Evolutionary conservation across 371 early-diverging fungal species (phyloP).

Genomic region (Sporodiniella umbellata): DNA sequence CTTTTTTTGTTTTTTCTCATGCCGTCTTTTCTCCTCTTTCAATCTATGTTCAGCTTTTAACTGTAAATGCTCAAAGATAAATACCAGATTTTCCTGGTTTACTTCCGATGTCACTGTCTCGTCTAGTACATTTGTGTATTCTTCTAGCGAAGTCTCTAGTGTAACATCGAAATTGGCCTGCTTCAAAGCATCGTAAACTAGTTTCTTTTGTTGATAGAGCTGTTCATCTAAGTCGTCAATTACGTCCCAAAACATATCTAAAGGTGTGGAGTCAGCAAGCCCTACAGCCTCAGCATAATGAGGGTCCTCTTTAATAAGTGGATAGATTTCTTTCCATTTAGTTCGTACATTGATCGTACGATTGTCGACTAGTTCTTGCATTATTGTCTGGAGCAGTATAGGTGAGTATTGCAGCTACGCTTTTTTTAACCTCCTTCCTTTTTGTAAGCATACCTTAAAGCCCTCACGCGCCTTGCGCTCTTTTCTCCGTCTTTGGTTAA

Average conservation of each 20-base stretch:
- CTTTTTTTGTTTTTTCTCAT: slow-evolving; percentile 65
- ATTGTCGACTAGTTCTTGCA: slow-evolving; percentile 53
- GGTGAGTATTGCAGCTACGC: neutral
- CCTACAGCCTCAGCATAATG: slow-evolving; percentile 77
- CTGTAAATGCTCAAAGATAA: slow-evolving; percentile 31
- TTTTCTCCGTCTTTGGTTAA: slow-evolving; percentile 43
- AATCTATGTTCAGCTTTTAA: slow-evolving; percentile 56
- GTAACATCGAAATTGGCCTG: slow-evolving; percentile 47
- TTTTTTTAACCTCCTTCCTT: neutral
- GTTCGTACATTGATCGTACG: slow-evolving; percentile 65
- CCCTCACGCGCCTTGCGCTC: slow-evolving; percentile 73
- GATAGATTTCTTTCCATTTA: slow-evolving; percentile 85
- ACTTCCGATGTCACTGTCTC: slow-evolving; percentile 7
- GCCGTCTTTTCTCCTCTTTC: slow-evolving; percentile 74
- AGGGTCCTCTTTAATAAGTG: slow-evolving; percentile 66
- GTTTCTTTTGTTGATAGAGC: slow-evolving; percentile 67
- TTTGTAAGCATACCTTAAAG: slow-evolving; percentile 38
- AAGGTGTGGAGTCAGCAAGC: slow-evolving; percentile 79
- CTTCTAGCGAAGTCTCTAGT: slow-evolving; percentile 49
- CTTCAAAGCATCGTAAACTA: slow-evolving; percentile 57
- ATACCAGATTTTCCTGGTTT: slow-evolving; percentile 19
- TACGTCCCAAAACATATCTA: slow-evolving; percentile 91
- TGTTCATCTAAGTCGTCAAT: slow-evolving; percentile 79
- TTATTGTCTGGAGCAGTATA: slow-evolving; percentile 36
- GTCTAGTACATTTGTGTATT: slow-evolving; percentile 24